phyloP scores from a whole-genome alignment of 2,329 filamentous ascomycete genomes.

The Monilinia aucupariae region DNA sequence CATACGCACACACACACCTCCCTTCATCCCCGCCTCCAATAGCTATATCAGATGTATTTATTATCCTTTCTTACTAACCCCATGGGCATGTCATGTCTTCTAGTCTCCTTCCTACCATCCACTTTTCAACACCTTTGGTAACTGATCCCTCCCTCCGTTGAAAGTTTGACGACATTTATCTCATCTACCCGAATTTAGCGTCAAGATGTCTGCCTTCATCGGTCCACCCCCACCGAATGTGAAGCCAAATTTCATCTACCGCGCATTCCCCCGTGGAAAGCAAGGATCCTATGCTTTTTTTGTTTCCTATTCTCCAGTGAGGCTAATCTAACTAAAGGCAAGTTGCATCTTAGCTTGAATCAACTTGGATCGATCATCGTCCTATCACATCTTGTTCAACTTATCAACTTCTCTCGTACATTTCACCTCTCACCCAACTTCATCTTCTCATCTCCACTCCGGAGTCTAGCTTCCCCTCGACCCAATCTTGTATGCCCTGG shows the following conservation, averaged over 20 bases:
- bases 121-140: neutral
- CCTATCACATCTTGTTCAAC: slow-evolving; percentile 16
- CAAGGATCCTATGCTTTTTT: slow-evolving; percentile 6
- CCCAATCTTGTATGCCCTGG: slow-evolving; percentile 14
- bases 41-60: neutral
- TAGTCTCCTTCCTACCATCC: neutral
- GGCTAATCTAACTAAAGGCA: slow-evolving; percentile 13
- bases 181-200: neutral
- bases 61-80: neutral
- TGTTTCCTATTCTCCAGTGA: slow-evolving; percentile 11
- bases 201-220: slow-evolving; percentile 8
- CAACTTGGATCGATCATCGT: slow-evolving; percentile 6
- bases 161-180: neutral
- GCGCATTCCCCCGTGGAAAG: slow-evolving; percentile 8
- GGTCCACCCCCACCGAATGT: slow-evolving; percentile 11
- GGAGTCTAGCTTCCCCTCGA: slow-evolving; percentile 5
- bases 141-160: neutral
- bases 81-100: neutral
- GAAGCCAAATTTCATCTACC: neutral
- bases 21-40: neutral
- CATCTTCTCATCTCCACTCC: slow-evolving; percentile 16
- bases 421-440: slow-evolving; percentile 12
- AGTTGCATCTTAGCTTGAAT: slow-evolving; percentile 9
- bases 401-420: slow-evolving; percentile 3
- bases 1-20: neutral